Evolutionary conservation across 177 flowering plant genomes (phyloP), one percentile per base, ranked within the genome.

Genomic region (Tripterygium wilfordii): DNA sequence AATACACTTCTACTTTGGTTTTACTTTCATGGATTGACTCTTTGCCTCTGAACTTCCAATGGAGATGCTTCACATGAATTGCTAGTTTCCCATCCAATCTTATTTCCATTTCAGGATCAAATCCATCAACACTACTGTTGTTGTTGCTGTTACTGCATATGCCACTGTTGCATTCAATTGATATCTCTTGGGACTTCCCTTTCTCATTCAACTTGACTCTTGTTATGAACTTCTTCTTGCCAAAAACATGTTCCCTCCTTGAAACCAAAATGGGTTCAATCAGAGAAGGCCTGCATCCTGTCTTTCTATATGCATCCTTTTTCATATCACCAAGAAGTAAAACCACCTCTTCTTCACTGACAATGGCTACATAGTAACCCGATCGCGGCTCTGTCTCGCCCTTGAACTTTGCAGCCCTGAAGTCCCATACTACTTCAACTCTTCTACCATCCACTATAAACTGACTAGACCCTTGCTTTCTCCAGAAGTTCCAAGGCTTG

Each of bases 401-500:
- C 8, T 63, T 37, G 60, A 83, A 80, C 33, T 73, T 75, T 0
- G 84, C 90, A 4, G 69, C 42, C 44, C 61, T 64, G 2, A 83
- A 68, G 48, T 83, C 90, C 90, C 90, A 83, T 16, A 64, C 71
- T 3, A 83, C 60, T 4, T 54, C 60, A 2, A 76, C 65, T 0
- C 37, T 22, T 6, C 49, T 62, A 2, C 72, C 75, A 8, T 74
- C 79, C 0, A 80, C 69, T 4, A 18, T 27, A 30, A 83, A 74
- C 5, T 63, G 58, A 47, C 74, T 83, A 9, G 63, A 60, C 5
- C 87, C 87, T 52, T 76, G 75, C 42, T 72, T 83, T 37, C 77
- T 73, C 90, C 87, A 80, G 45, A 83, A 83, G 44, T 65, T 61
- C 84, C 87, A 83, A 4, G 90, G 79, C 56, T 80, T 83, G 17